Evolutionary conservation across 805 yeast species (phyloP), one percentile per base, ranked within the genome.

Genomic region (Starmerella cellae): DNA sequence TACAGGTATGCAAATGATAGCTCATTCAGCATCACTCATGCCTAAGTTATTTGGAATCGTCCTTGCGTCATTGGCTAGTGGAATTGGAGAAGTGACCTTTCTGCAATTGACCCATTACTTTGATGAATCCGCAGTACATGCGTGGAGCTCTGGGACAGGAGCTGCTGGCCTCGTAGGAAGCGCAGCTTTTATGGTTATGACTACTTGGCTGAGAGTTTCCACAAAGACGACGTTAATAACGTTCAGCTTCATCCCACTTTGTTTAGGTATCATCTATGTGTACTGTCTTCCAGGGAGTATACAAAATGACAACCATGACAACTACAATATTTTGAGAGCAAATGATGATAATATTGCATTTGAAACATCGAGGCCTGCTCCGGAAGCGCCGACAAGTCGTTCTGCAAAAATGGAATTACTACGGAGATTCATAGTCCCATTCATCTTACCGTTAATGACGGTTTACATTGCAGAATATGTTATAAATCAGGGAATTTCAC

Each of bases 141-240:
- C 94, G 0, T 88, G 93, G 75, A 81, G 94, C 18, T 73, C 85
- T 6, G 98, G 98, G 1, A 88, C 97, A 0, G 97, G 98, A 3
- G 94, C 84, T 17, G 97, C 98, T 1, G 98, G 98, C 0, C 59
- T 88, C 4, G 70, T 74, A 17, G 98, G 97, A 0, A 75, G 60
- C 42, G 82, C 80, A 41, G 55, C 71, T 13, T 87, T 74, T 55
- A 54, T 88, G 69, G 50, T 79, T 1, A 47, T 82, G 52, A 88
- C 96, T 0, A 79, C 88, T 1, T 63, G 84, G 55, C 37, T 82
- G 19, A 67, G 73, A 1, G 44, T 83, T 1, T 60, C 72, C 5
- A 76, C 82, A 0, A 66, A 66, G 45, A 44, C 65, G 1, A 65
- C 82, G 0, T 64, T 88, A 31, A 56, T 79, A 13, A 19, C 73